These are phyloP conservation scores for Cercospora sp. DNA, from an alignment of 2,329 filamentous ascomycete species.

Conservation along the genomic window DNA sequence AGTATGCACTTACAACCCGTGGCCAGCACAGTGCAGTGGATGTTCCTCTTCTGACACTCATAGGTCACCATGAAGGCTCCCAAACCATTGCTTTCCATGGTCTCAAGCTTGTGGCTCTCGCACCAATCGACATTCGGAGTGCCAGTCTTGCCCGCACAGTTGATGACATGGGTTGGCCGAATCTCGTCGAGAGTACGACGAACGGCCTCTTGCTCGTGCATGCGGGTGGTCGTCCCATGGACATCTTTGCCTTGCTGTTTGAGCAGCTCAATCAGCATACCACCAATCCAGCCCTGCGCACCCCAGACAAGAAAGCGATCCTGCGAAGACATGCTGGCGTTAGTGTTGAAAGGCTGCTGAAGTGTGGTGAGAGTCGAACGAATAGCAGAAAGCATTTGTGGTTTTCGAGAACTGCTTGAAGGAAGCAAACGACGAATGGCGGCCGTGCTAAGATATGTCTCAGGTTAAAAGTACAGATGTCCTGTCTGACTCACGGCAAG, in stretches of 20 bases:
- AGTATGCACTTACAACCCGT: conserved; percentile 56
- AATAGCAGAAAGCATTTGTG: conserved; percentile 7
- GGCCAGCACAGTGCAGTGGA: conserved; percentile 66
- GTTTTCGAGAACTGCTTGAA: neutral
- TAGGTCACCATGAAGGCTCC: conserved; percentile 65
- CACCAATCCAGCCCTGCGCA: conserved; percentile 62
- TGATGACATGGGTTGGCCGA: conserved; percentile 66
- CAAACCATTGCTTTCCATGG: conserved; percentile 66
- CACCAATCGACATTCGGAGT: conserved; percentile 71
- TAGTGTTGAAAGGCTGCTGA: neutral
- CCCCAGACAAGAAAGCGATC: conserved; percentile 65
- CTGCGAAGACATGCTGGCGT: conserved; percentile 17
- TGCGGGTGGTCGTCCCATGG: conserved; percentile 60
- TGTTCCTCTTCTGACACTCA: conserved; percentile 57
- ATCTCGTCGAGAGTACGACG: conserved; percentile 57
- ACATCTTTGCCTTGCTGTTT: conserved; percentile 62
- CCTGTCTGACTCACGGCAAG: neutral
- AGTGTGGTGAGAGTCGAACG: conserved; percentile 12
- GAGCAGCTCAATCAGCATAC: conserved; percentile 61
- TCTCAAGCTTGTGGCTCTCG: conserved; percentile 67
- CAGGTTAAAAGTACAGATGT: neutral
- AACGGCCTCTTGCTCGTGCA: conserved; percentile 63
- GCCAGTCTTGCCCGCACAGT: conserved; percentile 66
- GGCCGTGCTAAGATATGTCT: neutral
- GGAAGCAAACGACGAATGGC: neutral